These are phyloP conservation scores for Candida pseudoviswanathii DNA, from an alignment of 1,139 yeast species.

Conservation along the genomic window DNA sequence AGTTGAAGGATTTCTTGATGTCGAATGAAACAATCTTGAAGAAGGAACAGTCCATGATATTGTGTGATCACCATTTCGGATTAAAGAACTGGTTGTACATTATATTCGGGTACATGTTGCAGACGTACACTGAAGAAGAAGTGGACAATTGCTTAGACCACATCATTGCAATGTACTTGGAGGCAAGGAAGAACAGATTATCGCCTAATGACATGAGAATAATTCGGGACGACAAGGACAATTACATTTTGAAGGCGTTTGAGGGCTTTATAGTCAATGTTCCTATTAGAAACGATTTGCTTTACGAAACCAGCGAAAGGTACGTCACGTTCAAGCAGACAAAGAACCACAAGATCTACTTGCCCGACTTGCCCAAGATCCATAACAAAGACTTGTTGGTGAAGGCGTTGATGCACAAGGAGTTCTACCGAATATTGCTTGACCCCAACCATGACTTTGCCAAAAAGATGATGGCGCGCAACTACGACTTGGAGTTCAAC, in stretches of 20 bases:
- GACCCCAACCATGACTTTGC: slow-evolving; percentile 34
- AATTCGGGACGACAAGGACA: slow-evolving; percentile 16
- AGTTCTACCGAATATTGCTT: slow-evolving; percentile 36
- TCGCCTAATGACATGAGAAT: slow-evolving; percentile 10
- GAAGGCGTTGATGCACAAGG: slow-evolving; percentile 45
- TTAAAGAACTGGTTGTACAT: slow-evolving; percentile 37
- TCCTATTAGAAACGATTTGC: slow-evolving; percentile 13
- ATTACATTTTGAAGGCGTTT: slow-evolving; percentile 17
- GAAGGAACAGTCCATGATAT: slow-evolving; percentile 13
- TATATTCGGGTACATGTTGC: slow-evolving; percentile 38
- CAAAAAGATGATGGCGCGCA: slow-evolving; percentile 21
- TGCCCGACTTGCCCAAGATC: slow-evolving; percentile 42
- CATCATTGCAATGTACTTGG: slow-evolving; percentile 34
- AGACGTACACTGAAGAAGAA: slow-evolving; percentile 25
- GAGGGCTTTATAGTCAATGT: slow-evolving; percentile 27
- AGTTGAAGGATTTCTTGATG: slow-evolving; percentile 27
- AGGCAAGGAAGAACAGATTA: slow-evolving; percentile 18
- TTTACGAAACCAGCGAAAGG: slow-evolving; percentile 9
- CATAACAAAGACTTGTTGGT: slow-evolving; percentile 33
- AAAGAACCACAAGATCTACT: slow-evolving; percentile 23
- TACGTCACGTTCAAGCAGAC: slow-evolving; percentile 30
- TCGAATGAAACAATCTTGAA: slow-evolving; percentile 17
- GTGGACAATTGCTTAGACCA: slow-evolving; percentile 33
- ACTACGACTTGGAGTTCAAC: slow-evolving; percentile 18
- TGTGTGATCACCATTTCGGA: slow-evolving; percentile 19